These are phyloP conservation scores for Penicillium sp. DNA, from an alignment of 2,329 filamentous ascomycete genomes.

Conservation along the genomic window DNA sequence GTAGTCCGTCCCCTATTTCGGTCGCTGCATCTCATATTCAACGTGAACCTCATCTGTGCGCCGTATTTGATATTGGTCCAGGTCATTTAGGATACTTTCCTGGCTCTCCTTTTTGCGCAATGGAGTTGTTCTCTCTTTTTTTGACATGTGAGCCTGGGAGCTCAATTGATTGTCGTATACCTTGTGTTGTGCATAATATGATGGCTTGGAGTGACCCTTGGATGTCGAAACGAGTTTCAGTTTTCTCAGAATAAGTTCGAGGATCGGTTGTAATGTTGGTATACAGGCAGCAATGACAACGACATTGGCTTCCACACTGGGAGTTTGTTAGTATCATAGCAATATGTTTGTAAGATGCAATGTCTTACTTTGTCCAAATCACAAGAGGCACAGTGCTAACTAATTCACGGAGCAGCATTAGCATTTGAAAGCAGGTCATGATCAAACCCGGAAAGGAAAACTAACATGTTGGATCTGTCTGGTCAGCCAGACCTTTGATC, in stretches of 20 bases:
- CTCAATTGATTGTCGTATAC: not conserved
- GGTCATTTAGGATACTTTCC: conserved; percentile 19
- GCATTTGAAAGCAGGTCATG: not conserved
- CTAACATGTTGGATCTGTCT: conserved; percentile 35
- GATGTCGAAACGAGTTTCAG: conserved; percentile 2
- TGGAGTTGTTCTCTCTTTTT: not conserved
- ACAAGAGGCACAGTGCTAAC: conserved; percentile 43
- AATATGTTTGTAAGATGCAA: not conserved
- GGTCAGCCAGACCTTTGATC: conserved; percentile 28
- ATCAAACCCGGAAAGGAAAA: not conserved
- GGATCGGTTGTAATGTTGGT: conserved; percentile 34
- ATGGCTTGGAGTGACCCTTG: not conserved
- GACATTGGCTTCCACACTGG: conserved; percentile 33
- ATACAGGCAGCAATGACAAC: conserved; percentile 39
- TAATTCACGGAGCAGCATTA: conserved; percentile 11
- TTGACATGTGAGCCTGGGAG: not conserved
- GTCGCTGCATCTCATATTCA: conserved; percentile 21
- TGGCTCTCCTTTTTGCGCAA: conserved; percentile 13
- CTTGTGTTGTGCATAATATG: not conserved
- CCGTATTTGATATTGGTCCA: conserved; percentile 15
- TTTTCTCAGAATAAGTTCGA: conserved; percentile 27
- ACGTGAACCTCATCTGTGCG: conserved; percentile 25
- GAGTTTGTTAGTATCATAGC: not conserved
- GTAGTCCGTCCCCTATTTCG: not conserved
- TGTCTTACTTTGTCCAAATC: conserved; percentile 47